phyloP scores from a whole-genome alignment of 179 eudicot species.

The Heliamphora pulchella region DNA sequence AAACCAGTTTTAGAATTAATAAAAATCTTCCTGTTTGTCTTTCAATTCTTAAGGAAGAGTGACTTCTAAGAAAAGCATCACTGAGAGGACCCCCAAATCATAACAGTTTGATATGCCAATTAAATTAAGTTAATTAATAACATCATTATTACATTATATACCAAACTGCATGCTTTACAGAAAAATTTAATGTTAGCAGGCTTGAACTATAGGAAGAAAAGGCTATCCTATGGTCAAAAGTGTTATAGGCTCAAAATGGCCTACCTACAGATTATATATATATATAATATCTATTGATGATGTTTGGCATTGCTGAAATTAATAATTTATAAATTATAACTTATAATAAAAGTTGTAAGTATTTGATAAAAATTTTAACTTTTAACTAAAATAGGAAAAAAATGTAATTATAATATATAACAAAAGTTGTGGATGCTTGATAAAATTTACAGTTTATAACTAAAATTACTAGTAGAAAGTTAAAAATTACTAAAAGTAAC shows the following conservation, averaged over 20 bases:
- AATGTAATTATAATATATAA: no score
- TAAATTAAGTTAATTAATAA: background rate
- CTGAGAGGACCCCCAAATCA: constrained; percentile 30
- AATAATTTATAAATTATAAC: no score
- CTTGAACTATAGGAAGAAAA: constrained; percentile 22
- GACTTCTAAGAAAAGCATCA: constrained; percentile 16
- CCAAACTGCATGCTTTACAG: background rate
- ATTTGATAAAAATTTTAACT: no score
- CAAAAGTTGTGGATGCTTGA: no score
- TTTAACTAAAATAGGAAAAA: no score
- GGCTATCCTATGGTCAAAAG: constrained; percentile 28
- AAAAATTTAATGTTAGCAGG: background rate
- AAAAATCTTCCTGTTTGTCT: background rate
- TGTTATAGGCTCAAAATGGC: constrained; percentile 20
- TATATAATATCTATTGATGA: no score
- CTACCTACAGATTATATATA: background rate
- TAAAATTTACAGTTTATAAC: no score
- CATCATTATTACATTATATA: background rate
- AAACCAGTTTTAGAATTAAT: background rate
- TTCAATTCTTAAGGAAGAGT: background rate
- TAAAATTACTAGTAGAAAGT: no score
- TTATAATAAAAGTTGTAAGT: no score
- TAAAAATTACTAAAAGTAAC: no score
- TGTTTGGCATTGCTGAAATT: no score
- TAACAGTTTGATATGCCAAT: constrained; percentile 25